A percentile compares a stretch with the other conserved stretches of the same genome.
phyloP scores from a whole-genome alignment of 2,329 filamentous ascomycete species.

The Arthrobotrys sphaeroides region DNA sequence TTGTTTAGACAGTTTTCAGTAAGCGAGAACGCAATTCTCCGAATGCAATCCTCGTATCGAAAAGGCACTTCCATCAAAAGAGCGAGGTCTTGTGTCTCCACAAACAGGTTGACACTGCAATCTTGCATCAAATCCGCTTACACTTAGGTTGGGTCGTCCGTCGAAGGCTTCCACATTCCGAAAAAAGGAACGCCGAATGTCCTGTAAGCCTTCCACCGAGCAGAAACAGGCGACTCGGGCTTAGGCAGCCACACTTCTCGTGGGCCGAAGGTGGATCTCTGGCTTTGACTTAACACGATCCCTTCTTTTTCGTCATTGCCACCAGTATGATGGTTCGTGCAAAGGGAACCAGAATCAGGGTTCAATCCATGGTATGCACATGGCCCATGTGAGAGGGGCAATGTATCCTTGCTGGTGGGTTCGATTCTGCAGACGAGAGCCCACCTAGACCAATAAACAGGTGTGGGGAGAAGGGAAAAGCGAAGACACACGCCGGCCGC shows the following conservation, averaged over 20 bases:
- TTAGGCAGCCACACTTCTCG: constrained; percentile 54
- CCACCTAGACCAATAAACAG: constrained; percentile 29
- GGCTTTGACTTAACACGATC: constrained; percentile 34
- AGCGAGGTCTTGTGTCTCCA: constrained; percentile 47
- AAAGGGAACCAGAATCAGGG: constrained; percentile 49
- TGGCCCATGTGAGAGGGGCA: constrained; percentile 45
- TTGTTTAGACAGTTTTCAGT: constrained; percentile 54
- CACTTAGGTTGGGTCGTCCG: constrained; percentile 18
- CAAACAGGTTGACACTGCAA: constrained; percentile 37
- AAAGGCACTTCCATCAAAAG: constrained; percentile 26
- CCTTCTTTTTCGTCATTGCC: constrained; percentile 48
- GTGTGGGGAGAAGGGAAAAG: constrained; percentile 44
- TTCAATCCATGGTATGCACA: constrained; percentile 52
- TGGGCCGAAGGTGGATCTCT: constrained; percentile 51
- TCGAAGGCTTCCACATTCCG: constrained; percentile 52
- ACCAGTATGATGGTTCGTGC: constrained; percentile 27
- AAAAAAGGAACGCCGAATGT: constrained; percentile 53
- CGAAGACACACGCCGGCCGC: constrained; percentile 16
- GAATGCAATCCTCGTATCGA: constrained; percentile 50
- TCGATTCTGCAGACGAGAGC: constrained; percentile 29
- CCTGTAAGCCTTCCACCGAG: constrained; percentile 19
- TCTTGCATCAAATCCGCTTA: constrained; percentile 23
- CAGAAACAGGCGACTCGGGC: constrained; percentile 49
- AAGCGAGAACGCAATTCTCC: constrained; percentile 55
- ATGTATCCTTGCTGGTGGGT: constrained; percentile 44